Base-by-base conservation (phyloP, 2,329 filamentous ascomycete species). In the Coniella lustricola region DNA sequence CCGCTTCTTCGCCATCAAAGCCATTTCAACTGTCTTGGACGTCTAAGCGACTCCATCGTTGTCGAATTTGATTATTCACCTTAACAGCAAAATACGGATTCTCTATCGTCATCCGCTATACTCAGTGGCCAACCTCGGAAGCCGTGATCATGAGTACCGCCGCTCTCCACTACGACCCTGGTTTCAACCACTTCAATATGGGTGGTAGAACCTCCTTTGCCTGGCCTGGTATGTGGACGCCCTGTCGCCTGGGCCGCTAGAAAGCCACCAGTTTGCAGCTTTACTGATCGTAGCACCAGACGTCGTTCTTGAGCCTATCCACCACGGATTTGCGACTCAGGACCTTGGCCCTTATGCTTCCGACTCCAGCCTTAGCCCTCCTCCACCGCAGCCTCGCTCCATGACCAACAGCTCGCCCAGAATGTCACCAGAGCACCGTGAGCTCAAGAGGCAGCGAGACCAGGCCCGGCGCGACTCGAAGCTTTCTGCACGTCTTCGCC, bases 371-470 rank as follows among this genome's bases (percentile, higher is more conserved):
- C 62, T 77, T 41, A 75, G 74, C 18, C 73, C 76, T 32, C 72
- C 73, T 20, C 69, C 65, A n/a, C n/a, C n/a, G 49, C 65, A 65
- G 33, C 70, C 75, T 21, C 68, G 74, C 63, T 80, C 77, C 18
- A 64, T 74, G 41, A 79, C 78, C 34, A 74, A 73, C 18, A 84
- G 79, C 63, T 79, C 79, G 21, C 76, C 78, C 5, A 71, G 74
- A 53, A 69, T 82, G 59, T 79, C 77, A 5, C 67, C 76, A 7
- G 78, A 82, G 59, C 78, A 82, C 61, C 74, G 79, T 54, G 79
- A 81, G 58, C 61, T 82, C 36, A 82, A 79, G 65, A 72, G 78
- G 50, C 79, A 83, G 57, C 71, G 74, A 52, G 79, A 82, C 55
- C 76, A 75, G 56, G 75, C 70, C 38, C 74, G 81, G 49, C 70